Evolutionary conservation across 208 protist species (phyloP), one percentile per base, ranked within the genome.

Genomic region (Leishmania major): DNA sequence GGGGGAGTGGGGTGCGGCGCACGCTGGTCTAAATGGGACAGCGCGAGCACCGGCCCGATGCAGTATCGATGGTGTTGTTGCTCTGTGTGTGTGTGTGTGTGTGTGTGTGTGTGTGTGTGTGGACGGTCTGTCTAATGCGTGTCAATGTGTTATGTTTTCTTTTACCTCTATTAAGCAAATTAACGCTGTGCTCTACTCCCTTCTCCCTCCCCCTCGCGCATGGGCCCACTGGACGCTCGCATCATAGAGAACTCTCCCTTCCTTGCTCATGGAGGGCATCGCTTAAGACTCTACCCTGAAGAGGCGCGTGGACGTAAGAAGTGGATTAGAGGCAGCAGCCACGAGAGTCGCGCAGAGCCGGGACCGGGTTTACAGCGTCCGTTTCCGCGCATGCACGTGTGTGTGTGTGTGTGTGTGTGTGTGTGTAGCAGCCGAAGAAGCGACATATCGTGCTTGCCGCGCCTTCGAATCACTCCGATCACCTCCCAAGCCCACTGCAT

Each of bases 31-130:
- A 13, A 11, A 37, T 22, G 60, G 3, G 3, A 19, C 60, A 67
- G 25, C 60, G n/a, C 60, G 60, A 31, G 60, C 28, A 31, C 25
- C 0, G 60, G 2, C 25, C 60, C n/a, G n/a, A 17, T n/a, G 11
- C 60, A 37, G 8, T 40, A 40, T 37, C 60, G 31, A 17, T 72
- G 25, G 13, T 43, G 8, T 70, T 15, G 35, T 72, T 3, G 49
- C 3, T 43, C 13, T 43, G 13, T 59, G 25, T 1, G 47, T 59
- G 10, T 43, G 3, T 28, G 66, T 71, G 66, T 17, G 3, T 71
- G 25, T 69, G 40, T 35, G 55, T 78, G 17, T 64, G 37, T 67
- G 31, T 59, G 53, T 78, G 53, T n/a, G 35, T 75, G 71, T n/a
- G n/a, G 55, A 6, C 22, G 45, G 40, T 45, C 43, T 53, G 45